phyloP scores from a whole-genome alignment of 106 monocot genomes.

The Iris macrosiphon region DNA sequence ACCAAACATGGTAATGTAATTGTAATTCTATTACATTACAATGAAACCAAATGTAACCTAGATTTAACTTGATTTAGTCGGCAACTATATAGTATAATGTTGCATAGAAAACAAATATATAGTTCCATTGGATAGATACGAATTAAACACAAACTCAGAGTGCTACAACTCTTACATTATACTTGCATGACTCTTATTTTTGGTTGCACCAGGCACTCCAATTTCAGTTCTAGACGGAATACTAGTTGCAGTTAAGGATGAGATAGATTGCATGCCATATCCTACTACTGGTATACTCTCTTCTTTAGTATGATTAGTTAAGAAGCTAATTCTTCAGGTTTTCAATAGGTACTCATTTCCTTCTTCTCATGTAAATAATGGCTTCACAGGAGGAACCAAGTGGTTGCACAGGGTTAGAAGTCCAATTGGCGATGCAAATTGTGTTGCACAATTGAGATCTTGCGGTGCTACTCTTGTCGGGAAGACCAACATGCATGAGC shows the following conservation, averaged over 20 bases:
- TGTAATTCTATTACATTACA: too few species aligned
- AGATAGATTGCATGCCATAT: constrained; percentile 89
- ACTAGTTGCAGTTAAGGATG: constrained; percentile 79
- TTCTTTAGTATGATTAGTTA: too few species aligned
- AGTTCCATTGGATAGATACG: too few species aligned
- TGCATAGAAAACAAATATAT: too few species aligned
- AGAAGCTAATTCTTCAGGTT: too few species aligned
- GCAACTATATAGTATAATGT: too few species aligned
- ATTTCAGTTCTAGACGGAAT: constrained; percentile 80
- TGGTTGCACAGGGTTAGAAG: constrained; percentile 68
- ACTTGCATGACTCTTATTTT: too few species aligned
- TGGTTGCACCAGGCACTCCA: constrained; percentile 39
- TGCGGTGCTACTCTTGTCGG: constrained; percentile 92
- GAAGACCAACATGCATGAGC: constrained; percentile 97
- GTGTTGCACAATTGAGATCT: constrained; percentile 60
- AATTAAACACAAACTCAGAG: too few species aligned
- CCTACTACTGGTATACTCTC: constrained; percentile 87
- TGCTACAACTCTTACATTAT: too few species aligned
- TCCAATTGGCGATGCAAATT: constrained; percentile 56
- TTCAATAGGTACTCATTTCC: neutral
- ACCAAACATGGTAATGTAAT: too few species aligned
- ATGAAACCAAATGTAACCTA: too few species aligned
- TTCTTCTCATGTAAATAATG: constrained; percentile 2
- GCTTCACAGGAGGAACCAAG: constrained; percentile 60
- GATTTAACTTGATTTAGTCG: too few species aligned